phyloP scores from a whole-genome alignment of 1,284 basidiomycete genomes.

The Ustilago lituana region DNA sequence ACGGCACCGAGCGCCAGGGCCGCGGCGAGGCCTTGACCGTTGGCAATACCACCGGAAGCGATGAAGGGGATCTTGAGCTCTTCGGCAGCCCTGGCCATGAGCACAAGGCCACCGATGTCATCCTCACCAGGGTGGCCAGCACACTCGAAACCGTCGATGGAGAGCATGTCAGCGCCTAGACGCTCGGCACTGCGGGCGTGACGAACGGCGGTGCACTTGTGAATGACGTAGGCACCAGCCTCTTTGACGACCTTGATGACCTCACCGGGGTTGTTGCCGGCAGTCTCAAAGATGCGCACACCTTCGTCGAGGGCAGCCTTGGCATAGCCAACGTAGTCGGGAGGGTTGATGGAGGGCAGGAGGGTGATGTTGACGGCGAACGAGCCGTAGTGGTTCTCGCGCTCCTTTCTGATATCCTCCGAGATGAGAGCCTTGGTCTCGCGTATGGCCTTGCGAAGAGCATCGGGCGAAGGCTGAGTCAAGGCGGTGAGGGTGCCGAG shows the following conservation, averaged over 20 bases:
- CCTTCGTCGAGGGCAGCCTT: conserved; percentile 86
- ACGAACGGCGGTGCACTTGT: conserved; percentile 83
- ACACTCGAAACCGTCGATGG: conserved; percentile 71
- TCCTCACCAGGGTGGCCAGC: conserved; percentile 95
- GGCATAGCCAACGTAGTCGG: conserved; percentile 86
- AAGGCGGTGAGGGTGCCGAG: conserved; percentile 86
- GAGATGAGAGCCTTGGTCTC: conserved; percentile 72
- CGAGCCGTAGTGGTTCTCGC: conserved; percentile 52
- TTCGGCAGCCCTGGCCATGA: conserved; percentile 87
- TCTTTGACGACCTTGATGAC: conserved; percentile 84
- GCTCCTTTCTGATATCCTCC: conserved; percentile 46
- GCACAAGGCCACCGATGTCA: conserved; percentile 87
- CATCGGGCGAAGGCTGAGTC: conserved; percentile 85
- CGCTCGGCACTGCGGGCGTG: conserved; percentile 76
- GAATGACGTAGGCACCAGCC: conserved; percentile 79
- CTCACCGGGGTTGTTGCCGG: conserved; percentile 84
- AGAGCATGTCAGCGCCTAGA: conserved; percentile 81
- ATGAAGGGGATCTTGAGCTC: conserved; percentile 86
- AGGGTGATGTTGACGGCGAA: conserved; percentile 89
- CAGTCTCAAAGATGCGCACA: conserved; percentile 89
- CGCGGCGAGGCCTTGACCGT: conserved; percentile 78
- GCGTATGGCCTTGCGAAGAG: conserved; percentile 82
- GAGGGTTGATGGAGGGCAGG: conserved; percentile 86
- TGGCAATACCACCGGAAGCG: conserved; percentile 78
- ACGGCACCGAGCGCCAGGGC: conserved; percentile 84